Base-by-base conservation (phyloP, 225 moss, liverwort and hornwort species). In the Antitrichia curtipendula region DNA sequence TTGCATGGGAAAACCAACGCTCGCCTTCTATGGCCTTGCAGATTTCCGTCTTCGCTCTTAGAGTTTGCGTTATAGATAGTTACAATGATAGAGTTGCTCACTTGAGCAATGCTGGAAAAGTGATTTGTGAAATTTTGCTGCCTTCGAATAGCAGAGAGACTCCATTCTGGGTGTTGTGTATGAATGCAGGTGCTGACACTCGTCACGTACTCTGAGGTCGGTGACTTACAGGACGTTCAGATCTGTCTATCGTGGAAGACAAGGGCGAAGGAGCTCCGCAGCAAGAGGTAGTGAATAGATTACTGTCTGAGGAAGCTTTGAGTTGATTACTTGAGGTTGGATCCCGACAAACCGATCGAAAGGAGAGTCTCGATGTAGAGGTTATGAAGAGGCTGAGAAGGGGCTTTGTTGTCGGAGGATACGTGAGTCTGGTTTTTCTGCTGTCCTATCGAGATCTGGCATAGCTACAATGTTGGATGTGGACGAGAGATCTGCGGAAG, bases 401-500 rank as follows among this genome's bases (percentile, higher is more conserved):
- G 87, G 75, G 25, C 32, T 41, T 56, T 76, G 65, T 64, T 84
- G 71, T 81, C 22, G 13, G 78, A 83, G 66, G 38, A 64, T 50
- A 60, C 54, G 47, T 50, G 12, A 49, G 49, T 27, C 53, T 63
- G 20, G 3, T 32, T 78, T 70, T 56, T 12, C n/a, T 69, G 14
- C 29, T 41, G 22, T 54, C 75, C 56, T 34, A 15, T 62, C 43
- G n/a, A 81, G 65, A 91, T 75, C 75, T 83, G 75, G 86, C 65
- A 20, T 78, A 10, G 80, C 11, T 36, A 90, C 82, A 85, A 96
- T 97, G 97, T 94, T 96, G 93, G 95, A 95, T 84, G 88, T 95
- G 75, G 96, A 96, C 90, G 92, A 95, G 45, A 92, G 90, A 84
- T 85, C 90, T 86, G 92, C 87, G 82, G 90, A 92, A 68, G 91